A percentile compares a stretch with the other conserved stretches of the same genome.
phyloP scores from a whole-genome alignment of 441 rosid genomes.

The Corymbia citriodora region DNA sequence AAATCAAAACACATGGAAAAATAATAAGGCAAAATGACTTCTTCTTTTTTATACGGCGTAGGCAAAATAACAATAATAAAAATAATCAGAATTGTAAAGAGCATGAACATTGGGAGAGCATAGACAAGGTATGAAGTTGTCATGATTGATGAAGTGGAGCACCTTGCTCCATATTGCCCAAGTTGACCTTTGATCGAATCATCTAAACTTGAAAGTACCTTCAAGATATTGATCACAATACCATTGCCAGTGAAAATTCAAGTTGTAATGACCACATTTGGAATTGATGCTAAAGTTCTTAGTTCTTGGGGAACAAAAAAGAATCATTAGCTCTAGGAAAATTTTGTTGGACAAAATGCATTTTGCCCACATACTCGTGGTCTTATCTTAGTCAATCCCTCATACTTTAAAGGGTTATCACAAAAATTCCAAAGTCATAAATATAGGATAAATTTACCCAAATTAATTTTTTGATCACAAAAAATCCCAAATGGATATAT shows the following conservation, averaged over 20 bases:
- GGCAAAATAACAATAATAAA: neutral
- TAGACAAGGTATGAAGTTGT: neutral
- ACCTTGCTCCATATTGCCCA: neutral
- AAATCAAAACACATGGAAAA: neutral
- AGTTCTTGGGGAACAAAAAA: neutral
- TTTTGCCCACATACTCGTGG: neutral
- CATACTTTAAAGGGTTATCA: no score
- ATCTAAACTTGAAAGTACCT: neutral
- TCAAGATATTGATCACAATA: neutral
- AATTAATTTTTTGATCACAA: fast-evolving
- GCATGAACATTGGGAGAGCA: neutral
- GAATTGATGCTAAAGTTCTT: neutral
- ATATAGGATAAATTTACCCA: no score
- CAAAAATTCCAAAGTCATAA: fast-evolving
- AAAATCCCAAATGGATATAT: fast-evolving
- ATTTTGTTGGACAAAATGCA: neutral
- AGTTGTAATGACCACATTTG: neutral
- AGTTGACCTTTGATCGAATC: neutral
- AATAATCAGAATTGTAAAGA: no score
- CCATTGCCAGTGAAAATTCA: neutral
- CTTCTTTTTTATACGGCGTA: neutral
- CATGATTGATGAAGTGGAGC: neutral
- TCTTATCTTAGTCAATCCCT: neutral
- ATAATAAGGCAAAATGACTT: neutral
- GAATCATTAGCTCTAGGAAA: neutral